phyloP scores from a whole-genome alignment of 1,284 basidiomycete genomes.

The Mrakiaceae sp. region DNA sequence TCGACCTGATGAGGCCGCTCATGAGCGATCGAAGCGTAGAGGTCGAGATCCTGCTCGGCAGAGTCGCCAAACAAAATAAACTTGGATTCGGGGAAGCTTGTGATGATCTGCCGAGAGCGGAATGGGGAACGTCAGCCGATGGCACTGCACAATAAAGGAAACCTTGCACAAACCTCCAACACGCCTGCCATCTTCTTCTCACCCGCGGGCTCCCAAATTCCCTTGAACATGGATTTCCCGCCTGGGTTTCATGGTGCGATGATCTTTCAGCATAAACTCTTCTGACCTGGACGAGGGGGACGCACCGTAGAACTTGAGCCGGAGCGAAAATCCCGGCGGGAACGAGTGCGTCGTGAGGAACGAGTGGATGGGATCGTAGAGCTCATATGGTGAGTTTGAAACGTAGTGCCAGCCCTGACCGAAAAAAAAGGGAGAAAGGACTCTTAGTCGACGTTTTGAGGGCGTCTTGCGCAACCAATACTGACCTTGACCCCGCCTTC shows the following conservation, averaged over 20 bases:
- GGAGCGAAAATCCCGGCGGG: conserved; percentile 42
- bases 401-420: conserved; percentile 63
- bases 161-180: conserved; percentile 39
- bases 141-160: not conserved
- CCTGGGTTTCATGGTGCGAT: too few species aligned
- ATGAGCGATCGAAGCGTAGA: conserved; percentile 59
- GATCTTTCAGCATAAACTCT: too few species aligned
- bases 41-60: conserved; percentile 77
- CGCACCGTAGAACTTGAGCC: conserved; percentile 61
- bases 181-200: conserved; percentile 68
- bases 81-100: conserved; percentile 55
- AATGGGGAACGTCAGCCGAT: not conserved
- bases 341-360: conserved; percentile 58
- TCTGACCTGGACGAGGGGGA: too few species aligned
- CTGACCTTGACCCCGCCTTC: conserved; percentile 40
- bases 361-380: conserved; percentile 58
- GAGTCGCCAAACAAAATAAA: conserved; percentile 80
- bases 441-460: too few species aligned
- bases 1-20: conserved; percentile 45
- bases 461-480: too few species aligned
- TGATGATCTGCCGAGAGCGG: conserved; percentile 40
- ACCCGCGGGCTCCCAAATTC: conserved; percentile 56
- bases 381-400: conserved; percentile 77
- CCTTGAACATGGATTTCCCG: conserved; percentile 64
- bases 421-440: too few species aligned